phyloP scores from a whole-genome alignment of 441 rosid species.

The Arabidopsis lyrata region DNA sequence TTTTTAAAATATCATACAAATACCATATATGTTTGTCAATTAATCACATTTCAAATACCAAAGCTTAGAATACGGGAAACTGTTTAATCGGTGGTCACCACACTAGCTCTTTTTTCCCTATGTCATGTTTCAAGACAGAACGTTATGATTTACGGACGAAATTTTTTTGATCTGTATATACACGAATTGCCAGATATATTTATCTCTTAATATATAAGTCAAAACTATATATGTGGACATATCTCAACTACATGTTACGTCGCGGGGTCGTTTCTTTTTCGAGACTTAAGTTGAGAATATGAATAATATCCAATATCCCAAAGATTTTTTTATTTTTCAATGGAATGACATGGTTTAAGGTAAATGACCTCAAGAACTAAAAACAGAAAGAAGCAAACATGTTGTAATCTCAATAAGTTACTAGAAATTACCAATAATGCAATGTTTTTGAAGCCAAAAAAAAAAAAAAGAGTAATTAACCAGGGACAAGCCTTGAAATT shows the following conservation, averaged over 20 bases:
- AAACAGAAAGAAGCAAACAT: not conserved
- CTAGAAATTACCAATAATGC: not conserved
- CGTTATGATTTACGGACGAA: not conserved
- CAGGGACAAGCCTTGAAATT: conserved; percentile 26
- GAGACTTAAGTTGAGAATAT: conserved; percentile 15
- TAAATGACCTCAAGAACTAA: not conserved
- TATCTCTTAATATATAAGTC: not conserved
- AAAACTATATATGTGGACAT: conserved; percentile 9
- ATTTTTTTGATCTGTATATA: too few relatives aligned
- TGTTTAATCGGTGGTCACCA: conserved; percentile 35
- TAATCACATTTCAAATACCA: conserved; percentile 27
- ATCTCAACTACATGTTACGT: conserved; percentile 28
- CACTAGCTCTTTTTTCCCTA: not conserved
- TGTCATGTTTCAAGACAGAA: conserved; percentile 12
- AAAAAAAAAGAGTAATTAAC: not conserved
- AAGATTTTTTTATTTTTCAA: not conserved
- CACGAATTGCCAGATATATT: not conserved
- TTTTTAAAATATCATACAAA: not conserved
- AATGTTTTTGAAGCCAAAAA: conserved; percentile 13
- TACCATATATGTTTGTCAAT: conserved; percentile 2
- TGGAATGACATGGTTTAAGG: not conserved
- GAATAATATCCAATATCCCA: not conserved
- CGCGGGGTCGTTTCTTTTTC: conserved; percentile 5
- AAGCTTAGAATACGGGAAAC: conserved; percentile 26
- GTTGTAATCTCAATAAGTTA: not conserved